A percentile compares a stretch with the other conserved stretches of the same genome.
phyloP scores from a whole-genome alignment of 2,329 filamentous ascomycete genomes.

The Leptosphaerulina australis region DNA sequence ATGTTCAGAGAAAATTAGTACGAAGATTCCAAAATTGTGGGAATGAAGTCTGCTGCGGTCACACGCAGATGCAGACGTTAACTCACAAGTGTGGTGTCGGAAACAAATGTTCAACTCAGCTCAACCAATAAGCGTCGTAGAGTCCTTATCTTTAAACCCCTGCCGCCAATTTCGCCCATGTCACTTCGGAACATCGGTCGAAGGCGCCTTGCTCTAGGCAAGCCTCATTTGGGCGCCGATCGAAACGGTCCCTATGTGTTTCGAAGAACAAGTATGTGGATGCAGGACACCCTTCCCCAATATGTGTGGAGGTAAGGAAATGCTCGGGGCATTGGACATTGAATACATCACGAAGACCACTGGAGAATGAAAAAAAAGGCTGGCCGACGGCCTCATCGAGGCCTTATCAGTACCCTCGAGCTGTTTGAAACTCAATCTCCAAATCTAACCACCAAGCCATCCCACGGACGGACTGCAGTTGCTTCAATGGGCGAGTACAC shows the following conservation, averaged over 20 bases:
- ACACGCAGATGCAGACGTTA: constrained; percentile 6
- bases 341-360: neutral
- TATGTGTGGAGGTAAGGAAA: constrained; percentile 8
- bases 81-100: neutral
- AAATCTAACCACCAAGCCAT: constrained; percentile 9
- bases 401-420: constrained; percentile 14
- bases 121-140: constrained; percentile 2
- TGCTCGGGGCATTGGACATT: constrained; percentile 10
- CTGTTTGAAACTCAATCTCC: neutral
- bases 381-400: constrained; percentile 9
- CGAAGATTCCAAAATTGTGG: neutral
- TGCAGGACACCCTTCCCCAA: constrained; percentile 1
- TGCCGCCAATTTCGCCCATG: constrained; percentile 8
- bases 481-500: constrained; percentile 6
- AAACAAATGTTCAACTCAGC: neutral
- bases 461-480: constrained; percentile 9
- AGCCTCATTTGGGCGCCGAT: constrained; percentile 8
- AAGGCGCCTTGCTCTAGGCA: constrained; percentile 4
- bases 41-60: constrained; percentile 4
- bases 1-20: constrained; percentile 1
- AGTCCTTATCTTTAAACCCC: constrained; percentile 13
- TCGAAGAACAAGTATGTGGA: constrained; percentile 3
- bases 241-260: constrained; percentile 6
- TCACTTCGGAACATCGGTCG: constrained; percentile 10
- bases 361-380: neutral